Evolutionary conservation across 2,329 filamentous ascomycete genomes (phyloP).

Genomic region (Xylariaceae sp.): DNA sequence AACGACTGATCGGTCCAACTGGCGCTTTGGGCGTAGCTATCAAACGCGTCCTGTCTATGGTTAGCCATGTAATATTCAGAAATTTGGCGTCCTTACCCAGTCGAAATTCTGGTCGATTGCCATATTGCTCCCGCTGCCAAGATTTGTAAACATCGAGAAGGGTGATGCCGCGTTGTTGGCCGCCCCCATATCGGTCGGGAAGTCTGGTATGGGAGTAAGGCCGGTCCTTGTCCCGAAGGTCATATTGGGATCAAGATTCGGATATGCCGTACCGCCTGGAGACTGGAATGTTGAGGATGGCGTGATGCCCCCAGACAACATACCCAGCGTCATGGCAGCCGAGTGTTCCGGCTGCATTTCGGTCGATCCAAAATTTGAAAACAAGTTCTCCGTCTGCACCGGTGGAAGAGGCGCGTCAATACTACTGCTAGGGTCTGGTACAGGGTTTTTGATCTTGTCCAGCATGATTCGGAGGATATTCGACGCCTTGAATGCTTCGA

Average conservation of each 20-base stretch:
- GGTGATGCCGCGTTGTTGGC: conserved; percentile 41
- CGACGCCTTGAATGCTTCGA: conserved; percentile 87
- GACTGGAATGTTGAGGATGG: conserved; percentile 32
- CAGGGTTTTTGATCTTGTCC: conserved; percentile 63
- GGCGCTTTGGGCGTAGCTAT: conserved; percentile 54
- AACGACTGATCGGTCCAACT: conserved; percentile 51
- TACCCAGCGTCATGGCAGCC: conserved; percentile 39
- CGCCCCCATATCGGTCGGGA: conserved; percentile 31
- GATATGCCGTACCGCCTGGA: conserved; percentile 35
- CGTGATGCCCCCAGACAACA: conserved; percentile 38
- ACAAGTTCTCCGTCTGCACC: conserved; percentile 23
- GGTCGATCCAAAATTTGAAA: conserved; percentile 22
- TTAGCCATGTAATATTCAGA: conserved; percentile 22
- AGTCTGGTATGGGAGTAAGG: conserved; percentile 33
- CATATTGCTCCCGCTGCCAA: conserved; percentile 36
- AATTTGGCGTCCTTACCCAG: conserved; percentile 45
- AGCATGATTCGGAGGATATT: conserved; percentile 81
- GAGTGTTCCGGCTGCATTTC: conserved; percentile 38
- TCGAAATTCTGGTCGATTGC: conserved; percentile 52
- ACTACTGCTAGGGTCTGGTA: conserved; percentile 15
- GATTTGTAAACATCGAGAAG: conserved; percentile 50
- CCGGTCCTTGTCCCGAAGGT: conserved; percentile 26
- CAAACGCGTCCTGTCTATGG: conserved; percentile 46
- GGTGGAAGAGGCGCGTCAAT: conserved; percentile 8
- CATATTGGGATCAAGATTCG: conserved; percentile 43